Evolutionary conservation across 257 asterid species (phyloP), one percentile per base, ranked within the genome.

Genomic region (Cynanchum wilfordii): DNA sequence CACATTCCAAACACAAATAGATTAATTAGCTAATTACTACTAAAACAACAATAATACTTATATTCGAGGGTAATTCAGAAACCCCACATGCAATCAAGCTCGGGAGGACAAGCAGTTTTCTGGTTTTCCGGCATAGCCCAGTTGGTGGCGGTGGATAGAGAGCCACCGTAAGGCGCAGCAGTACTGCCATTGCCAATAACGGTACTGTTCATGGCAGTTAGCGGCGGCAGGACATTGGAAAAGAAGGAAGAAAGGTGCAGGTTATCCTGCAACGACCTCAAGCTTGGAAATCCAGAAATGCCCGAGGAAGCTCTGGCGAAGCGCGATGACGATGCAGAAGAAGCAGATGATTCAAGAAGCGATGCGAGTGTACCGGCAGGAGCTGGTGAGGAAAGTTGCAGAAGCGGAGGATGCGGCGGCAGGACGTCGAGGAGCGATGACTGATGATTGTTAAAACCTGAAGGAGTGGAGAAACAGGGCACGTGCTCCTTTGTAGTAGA

Each of bases 381-480:
- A 13, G 60, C 50, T 42, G 81, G 77, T 3, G 68, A 62, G 5
- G 68, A 62, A 55, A 10, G 52, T 42, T 65, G 76, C 50, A 60
- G n/a, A 54, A 79, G 54, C 76, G 86, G 29, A 13, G 60, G 42
- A 44, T 80, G 77, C 0, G 7, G 75, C 1, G 75, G 22, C 12
- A 77, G 66, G 8, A 83, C 78, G 10, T 86, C 86, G 64, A 84
- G 78, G 57, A 84, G 73, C 24, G 89, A 75, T 30, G 89, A 76
- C 77, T 45, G 76, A 27, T 79, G 83, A 33, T 33, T 5, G 83
- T 79, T 81, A 85, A 80, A 84, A 73, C 78, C 52, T 45, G 84
- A 59, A 47, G 84, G 29, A 68, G 86, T 91, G 98, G 99, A 94
- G 99, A 94, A 94, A 89, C 99, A 94, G 99, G 99, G 83, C 97